Conservation (phyloP, 1,284 basidiomycete genomes). For the Neotropicomus parvogracilis region DNA sequence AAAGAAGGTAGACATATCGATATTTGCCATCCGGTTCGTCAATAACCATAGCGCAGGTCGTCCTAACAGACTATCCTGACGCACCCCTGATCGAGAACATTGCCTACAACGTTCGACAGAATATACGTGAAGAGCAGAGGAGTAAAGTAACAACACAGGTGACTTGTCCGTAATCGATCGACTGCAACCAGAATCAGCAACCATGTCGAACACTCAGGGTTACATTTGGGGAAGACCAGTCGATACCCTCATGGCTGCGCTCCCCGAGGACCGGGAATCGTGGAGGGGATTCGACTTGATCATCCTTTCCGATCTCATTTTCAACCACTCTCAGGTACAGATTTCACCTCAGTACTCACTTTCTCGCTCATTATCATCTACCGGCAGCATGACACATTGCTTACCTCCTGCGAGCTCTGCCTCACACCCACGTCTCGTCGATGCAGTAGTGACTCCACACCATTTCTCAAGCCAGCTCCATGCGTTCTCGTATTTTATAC, state of each 20-base stretch:
- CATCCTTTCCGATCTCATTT: slow-evolving; percentile 89
- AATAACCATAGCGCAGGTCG: slow-evolving; percentile 43
- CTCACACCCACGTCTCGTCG: slow-evolving; percentile 15
- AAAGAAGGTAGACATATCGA: slow-evolving; percentile 40
- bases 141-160: slow-evolving; percentile 50
- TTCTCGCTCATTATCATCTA: slow-evolving; percentile 2
- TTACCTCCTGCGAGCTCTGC: slow-evolving; percentile 69
- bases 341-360: background rate
- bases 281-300: slow-evolving; percentile 67
- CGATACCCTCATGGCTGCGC: slow-evolving; percentile 45
- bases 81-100: slow-evolving; percentile 77
- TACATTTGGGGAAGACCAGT: slow-evolving; percentile 88
- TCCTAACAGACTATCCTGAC: slow-evolving; percentile 94
- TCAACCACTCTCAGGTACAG: slow-evolving; percentile 78
- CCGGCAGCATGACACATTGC: slow-evolving; percentile 83
- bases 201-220: slow-evolving; percentile 47
- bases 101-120: slow-evolving; percentile 61
- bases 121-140: slow-evolving; percentile 40
- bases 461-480: slow-evolving; percentile 35
- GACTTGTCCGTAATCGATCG: slow-evolving; percentile 11
- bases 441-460: background rate
- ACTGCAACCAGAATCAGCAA: background rate
- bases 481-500: slow-evolving; percentile 87
- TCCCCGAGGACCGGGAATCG: slow-evolving; percentile 25
- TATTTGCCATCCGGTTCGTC: background rate